phyloP scores from a whole-genome alignment of 352 stramenopile genomes.

The Thraustotheca clavata region DNA sequence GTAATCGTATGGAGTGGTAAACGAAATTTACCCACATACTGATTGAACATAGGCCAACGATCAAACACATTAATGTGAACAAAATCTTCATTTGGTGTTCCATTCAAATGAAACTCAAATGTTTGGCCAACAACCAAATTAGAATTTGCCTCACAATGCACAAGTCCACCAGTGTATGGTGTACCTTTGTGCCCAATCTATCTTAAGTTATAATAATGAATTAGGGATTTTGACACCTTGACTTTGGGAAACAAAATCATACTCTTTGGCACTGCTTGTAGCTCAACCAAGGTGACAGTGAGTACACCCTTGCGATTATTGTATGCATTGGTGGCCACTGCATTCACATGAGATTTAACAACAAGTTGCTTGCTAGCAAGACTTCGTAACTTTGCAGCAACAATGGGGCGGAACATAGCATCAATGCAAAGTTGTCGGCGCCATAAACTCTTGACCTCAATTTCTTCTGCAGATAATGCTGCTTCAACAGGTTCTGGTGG shows the following conservation, averaged over 20 bases:
- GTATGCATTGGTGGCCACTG: background rate
- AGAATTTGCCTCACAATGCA: background rate
- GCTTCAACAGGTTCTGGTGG: background rate
- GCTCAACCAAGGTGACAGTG: slow-evolving; percentile 12
- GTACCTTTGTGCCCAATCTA: slow-evolving; percentile 16
- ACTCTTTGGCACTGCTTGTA: background rate
- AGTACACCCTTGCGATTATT: slow-evolving; percentile 7
- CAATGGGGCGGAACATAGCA: slow-evolving; percentile 7
- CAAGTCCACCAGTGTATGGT: slow-evolving; percentile 9
- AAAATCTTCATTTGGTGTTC: slow-evolving; percentile 8
- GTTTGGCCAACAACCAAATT: background rate
- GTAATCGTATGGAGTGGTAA: background rate
- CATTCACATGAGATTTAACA: background rate
- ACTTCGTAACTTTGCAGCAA: slow-evolving; percentile 5
- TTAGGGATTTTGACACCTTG: background rate
- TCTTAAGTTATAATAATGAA: background rate
- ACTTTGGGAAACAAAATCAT: slow-evolving; percentile 18
- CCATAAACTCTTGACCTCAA: slow-evolving; percentile 11
- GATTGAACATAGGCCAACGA: slow-evolving; percentile 16
- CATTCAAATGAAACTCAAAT: slow-evolving; percentile 9
- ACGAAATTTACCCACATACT: slow-evolving; percentile 20
- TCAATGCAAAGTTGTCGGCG: slow-evolving; percentile 21
- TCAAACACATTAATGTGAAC: slow-evolving; percentile 16
- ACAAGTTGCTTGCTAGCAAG: slow-evolving; percentile 2
- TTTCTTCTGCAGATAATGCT: background rate